Evolutionary conservation across 306 rosid species (phyloP).

Genomic region (Geum urbanum): DNA sequence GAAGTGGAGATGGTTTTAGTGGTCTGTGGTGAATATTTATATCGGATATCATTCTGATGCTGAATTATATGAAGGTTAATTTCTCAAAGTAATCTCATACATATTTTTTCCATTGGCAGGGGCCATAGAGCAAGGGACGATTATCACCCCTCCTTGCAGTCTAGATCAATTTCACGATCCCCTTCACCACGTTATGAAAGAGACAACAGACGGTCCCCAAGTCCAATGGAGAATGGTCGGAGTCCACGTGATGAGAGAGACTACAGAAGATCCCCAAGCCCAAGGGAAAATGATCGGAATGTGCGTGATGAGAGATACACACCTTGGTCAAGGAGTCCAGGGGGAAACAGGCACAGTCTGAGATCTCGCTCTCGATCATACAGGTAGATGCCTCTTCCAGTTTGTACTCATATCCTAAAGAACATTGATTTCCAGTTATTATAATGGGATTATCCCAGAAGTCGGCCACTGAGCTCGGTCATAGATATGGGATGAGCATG

Average conservation of each 20-base stretch:
- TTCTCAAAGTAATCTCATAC: background rate
- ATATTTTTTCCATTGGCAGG: conserved; percentile 35
- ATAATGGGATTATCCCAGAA: background rate
- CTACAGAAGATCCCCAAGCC: conserved; percentile 45
- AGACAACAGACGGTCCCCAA: conserved; percentile 3
- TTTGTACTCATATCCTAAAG: background rate
- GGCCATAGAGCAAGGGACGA: conserved; percentile 53
- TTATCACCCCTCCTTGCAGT: conserved; percentile 53
- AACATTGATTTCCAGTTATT: background rate
- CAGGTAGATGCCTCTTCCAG: conserved; percentile 45
- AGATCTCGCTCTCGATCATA: conserved; percentile 58
- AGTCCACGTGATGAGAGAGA: conserved; percentile 42
- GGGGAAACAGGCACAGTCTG: conserved; percentile 42
- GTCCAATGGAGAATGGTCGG: background rate
- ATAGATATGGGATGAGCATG: background rate
- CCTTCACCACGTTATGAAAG: conserved; percentile 30
- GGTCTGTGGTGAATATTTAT: background rate
- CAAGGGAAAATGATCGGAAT: conserved; percentile 54
- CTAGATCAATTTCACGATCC: conserved; percentile 78
- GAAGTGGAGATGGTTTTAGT: conserved; percentile 12
- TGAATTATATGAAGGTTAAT: conserved; percentile 4
- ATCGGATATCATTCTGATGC: conserved; percentile 3
- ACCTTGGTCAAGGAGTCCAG: conserved; percentile 57
- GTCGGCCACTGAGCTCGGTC: background rate
- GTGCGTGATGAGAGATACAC: conserved; percentile 38